phyloP scores from a whole-genome alignment of 768 basidiomycete genomes.

The Termitomyces sp. region DNA sequence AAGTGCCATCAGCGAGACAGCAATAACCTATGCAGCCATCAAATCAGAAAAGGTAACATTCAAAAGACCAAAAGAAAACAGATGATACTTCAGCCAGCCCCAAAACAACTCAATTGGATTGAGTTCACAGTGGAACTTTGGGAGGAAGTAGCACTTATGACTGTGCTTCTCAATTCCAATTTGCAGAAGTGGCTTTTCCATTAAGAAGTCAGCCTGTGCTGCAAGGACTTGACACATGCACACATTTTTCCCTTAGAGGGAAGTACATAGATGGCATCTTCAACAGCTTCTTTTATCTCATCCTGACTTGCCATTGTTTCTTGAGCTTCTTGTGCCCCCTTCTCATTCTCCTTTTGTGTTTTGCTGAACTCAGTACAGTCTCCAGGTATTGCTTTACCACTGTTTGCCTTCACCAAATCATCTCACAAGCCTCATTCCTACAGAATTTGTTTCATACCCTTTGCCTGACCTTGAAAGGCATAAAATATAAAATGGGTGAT shows the following conservation, averaged over 20 bases:
- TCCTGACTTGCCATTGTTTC: neutral
- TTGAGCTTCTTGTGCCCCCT: neutral
- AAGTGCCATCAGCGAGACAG: constrained; percentile 11
- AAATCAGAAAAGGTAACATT: neutral
- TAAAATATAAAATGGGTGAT: constrained; percentile 7
- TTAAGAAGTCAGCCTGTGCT: constrained; percentile 8
- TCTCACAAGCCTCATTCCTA: constrained; percentile 6
- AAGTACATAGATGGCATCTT: neutral
- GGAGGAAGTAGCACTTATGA: neutral
- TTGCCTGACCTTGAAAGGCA: constrained; percentile 1
- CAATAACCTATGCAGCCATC: constrained; percentile 3
- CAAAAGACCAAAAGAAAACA: neutral
- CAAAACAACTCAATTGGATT: constrained; percentile 4
- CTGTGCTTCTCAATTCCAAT: neutral
- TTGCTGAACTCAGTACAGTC: neutral
- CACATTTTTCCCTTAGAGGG: neutral
- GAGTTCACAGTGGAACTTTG: no score
- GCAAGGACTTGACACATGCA: neutral
- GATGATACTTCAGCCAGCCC: neutral
- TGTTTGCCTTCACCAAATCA: neutral
- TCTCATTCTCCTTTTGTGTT: neutral
- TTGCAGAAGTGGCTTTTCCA: constrained; percentile 15
- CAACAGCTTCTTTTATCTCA: neutral
- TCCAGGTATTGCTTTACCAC: neutral
- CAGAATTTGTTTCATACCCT: constrained; percentile 9